Evolutionary conservation across 2,329 filamentous ascomycete species (phyloP).

Genomic region (Xylariaceae sp.): DNA sequence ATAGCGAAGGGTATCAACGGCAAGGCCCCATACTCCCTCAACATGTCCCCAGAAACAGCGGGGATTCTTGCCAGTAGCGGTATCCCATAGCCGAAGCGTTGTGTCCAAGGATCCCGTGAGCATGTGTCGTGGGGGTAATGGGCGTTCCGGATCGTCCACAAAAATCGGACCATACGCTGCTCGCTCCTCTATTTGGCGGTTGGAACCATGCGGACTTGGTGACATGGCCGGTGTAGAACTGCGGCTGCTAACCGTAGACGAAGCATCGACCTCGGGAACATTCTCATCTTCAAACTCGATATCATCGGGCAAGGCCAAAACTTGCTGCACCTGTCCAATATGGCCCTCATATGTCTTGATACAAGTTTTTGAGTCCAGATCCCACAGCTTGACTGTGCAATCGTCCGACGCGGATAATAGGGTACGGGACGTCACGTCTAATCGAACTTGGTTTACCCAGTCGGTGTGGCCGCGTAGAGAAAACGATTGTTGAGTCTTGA

Average conservation of each 20-base stretch:
- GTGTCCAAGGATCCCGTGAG: slow-evolving; percentile 87
- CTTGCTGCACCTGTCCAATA: slow-evolving; percentile 91
- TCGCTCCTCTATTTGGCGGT: slow-evolving; percentile 42
- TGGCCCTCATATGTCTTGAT: slow-evolving; percentile 80
- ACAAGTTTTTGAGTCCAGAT: slow-evolving; percentile 76
- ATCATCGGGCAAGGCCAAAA: slow-evolving; percentile 76
- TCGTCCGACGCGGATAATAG: slow-evolving; percentile 93
- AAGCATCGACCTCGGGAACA: slow-evolving; percentile 52
- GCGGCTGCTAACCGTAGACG: slow-evolving; percentile 47
- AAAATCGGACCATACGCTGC: slow-evolving; percentile 60
- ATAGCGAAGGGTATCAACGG: slow-evolving; percentile 80
- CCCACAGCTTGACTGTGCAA: slow-evolving; percentile 86
- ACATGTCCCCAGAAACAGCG: slow-evolving; percentile 95
- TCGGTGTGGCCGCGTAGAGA: slow-evolving; percentile 79
- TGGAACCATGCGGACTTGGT: slow-evolving; percentile 23
- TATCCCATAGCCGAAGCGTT: slow-evolving; percentile 91
- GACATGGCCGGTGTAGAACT: slow-evolving; percentile 38
- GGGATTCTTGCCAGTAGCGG: slow-evolving; percentile 72
- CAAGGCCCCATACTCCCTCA: slow-evolving; percentile 91
- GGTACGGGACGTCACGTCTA: slow-evolving; percentile 77
- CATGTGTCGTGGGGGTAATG: slow-evolving; percentile 82
- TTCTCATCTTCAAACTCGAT: slow-evolving; percentile 78
- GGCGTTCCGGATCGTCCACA: slow-evolving; percentile 55
- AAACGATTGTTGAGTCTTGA: slow-evolving; percentile 76
- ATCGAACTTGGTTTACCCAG: slow-evolving; percentile 94